Percentiles rank a stretch among this genome's conserved stretches.
Evolutionary conservation across 331 rosid genomes (phyloP).

Genomic region (Arachis monticola): DNA sequence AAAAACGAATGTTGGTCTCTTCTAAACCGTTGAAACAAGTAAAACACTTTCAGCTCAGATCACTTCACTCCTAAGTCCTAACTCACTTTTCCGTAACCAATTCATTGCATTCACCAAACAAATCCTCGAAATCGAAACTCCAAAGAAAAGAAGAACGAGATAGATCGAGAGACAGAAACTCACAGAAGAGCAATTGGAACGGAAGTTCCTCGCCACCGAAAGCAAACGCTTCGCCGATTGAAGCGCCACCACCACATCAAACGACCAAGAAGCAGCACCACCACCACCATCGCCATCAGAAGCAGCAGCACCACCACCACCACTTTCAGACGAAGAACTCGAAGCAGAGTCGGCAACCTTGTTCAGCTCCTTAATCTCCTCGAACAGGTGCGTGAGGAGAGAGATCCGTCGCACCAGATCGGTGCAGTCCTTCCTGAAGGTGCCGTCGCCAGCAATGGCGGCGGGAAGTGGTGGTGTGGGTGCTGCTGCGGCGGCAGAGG

Average conservation of each 20-base stretch:
- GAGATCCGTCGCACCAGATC: slow-evolving; percentile 97
- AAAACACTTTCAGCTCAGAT: neutral
- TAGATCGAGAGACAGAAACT: slow-evolving; percentile 47
- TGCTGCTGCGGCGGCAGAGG: slow-evolving; percentile 18
- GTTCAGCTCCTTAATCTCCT: slow-evolving; percentile 69
- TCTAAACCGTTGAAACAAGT: neutral
- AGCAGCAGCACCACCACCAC: neutral
- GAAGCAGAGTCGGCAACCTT: slow-evolving; percentile 46
- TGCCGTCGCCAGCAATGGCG: slow-evolving; percentile 38
- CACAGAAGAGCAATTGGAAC: slow-evolving; percentile 62
- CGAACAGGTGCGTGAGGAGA: slow-evolving; percentile 78
- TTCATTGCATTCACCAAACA: neutral
- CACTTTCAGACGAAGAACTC: slow-evolving; percentile 32
- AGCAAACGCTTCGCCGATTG: slow-evolving; percentile 70
- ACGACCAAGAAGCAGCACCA: slow-evolving; percentile 54
- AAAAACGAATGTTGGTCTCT: neutral
- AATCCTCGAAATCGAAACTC: neutral
- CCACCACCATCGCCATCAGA: slow-evolving; percentile 15
- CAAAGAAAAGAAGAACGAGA: neutral
- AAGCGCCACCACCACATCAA: slow-evolving; percentile 75
- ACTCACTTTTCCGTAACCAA: neutral
- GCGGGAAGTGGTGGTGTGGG: neutral
- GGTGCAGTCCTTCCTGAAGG: slow-evolving; percentile 78
- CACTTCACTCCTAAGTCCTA: neutral
- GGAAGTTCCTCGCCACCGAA: slow-evolving; percentile 54